Evolutionary conservation across 768 basidiomycete genomes (phyloP), one percentile per base, ranked within the genome.

Genomic region (Phaeotremella skinneri): DNA sequence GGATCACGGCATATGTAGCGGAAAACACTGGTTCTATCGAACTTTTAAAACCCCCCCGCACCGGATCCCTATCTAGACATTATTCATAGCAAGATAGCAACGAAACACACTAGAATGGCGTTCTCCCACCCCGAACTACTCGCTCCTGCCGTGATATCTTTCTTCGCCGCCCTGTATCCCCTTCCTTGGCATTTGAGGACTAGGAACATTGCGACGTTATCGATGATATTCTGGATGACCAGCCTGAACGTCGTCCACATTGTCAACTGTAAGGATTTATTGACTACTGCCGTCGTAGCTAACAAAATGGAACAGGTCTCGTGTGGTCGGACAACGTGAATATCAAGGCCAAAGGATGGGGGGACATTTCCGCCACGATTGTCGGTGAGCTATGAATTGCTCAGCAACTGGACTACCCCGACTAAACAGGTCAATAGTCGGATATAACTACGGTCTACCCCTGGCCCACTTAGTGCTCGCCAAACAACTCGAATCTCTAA

Each of bases 141-240:
- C 32, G 53, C 59, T 21, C 72, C 75, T 6, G 61, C 67, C 16
- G 45, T 69, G 25, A 29, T 74, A 9, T 60, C 70, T 11, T 61
- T 72, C 26, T 25, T 71, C 6, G 37, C 56, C 7, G 72, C 68
- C 14, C 59, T 76, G 20, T 74, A 71, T 56, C 70, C 71, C 0
- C 30, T 67, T 47, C 75, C 75, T 62, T 76, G 72, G 72, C 75
- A 76, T 54, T 34, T 76, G 45, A 63, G 73, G n/a, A 70, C 64
- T 26, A 49, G 67, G 6, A 76, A 76, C 51, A 68, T 74, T 23
- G 72, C 70, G 9, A 74, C 70, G 2, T 30, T 74, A 25, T 56
- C 64, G 7, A 76, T 76, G 75, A 65, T 68, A 2, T 74, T 76
- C 56, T 76, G 75, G 75, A 70, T 76, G 69, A 59, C 67, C 1